Evolutionary conservation across 2,329 filamentous ascomycete species (phyloP), one percentile per base, ranked within the genome.

Genomic region (Talaromyces atroroseus): DNA sequence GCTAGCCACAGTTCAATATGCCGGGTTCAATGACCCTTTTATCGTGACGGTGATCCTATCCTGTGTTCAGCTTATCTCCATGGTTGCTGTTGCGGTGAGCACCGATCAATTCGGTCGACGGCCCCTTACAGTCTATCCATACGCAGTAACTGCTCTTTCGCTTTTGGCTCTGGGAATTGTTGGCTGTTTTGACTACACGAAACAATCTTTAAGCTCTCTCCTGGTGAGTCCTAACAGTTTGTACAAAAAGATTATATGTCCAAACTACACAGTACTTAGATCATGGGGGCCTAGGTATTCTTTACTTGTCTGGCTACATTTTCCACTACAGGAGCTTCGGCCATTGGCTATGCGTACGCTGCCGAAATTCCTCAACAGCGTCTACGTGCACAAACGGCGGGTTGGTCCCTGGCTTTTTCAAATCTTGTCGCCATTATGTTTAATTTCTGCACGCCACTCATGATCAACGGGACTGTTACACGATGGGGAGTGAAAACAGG

Each of bases 401-500:
- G 64, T 1, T 75, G 68, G 68, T 66, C 70, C 11, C 66, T 77
- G 0, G 74, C 74, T 0, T 62, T 63, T 3, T 75, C 74, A 1
- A 76, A 76, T 49, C 49, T 70, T 26, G 62, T 77, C 11, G 71
- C 66, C 11, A 74, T 75, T 58, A 74, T 77, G 70, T 76, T 77
- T 53, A 76, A 70, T 52, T 77, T 77, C 63, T 73, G 68, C 54
- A 77, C 74, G 0, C 75, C 75, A 1, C 50, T 75, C 8, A 77
- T 77, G 75, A 76, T 77, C 53, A 75, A 76, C 44, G 71, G 68
- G 0, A 57, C 58, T 6, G 59, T 64, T 0, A 59, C 40, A 44
- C 7, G 70, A n/a, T 78, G 75, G 74, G 74, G 75, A 5, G 71
- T 76, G 2, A 76, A 74, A 59, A 77, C 75, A 0, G 75, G 74